Conservation (phyloP, 176 grass and related monocot genomes). For the barley (Hordeum vulgare) region DNA sequence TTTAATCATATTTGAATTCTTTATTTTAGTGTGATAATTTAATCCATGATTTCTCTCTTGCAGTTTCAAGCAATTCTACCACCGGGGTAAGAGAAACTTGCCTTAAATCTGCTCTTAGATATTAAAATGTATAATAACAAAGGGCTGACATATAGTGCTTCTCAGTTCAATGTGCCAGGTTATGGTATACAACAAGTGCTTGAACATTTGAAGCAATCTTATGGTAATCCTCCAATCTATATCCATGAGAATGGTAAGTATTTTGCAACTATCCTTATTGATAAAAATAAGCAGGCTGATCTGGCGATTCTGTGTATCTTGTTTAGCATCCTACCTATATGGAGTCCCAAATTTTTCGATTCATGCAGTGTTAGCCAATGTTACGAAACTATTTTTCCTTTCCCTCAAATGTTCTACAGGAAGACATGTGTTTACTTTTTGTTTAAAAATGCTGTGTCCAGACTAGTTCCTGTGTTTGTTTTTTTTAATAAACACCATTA, state of each 20-base stretch:
- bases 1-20: not conserved
- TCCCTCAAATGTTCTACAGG: not conserved
- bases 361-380: not conserved
- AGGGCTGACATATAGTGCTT: not conserved
- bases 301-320: not conserved
- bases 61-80: slow-evolving; percentile 4
- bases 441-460: not conserved
- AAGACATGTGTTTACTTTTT: not conserved
- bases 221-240: slow-evolving; percentile 32
- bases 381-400: not conserved
- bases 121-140: not conserved
- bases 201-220: slow-evolving; percentile 38
- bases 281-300: not conserved
- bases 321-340: not conserved
- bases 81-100: slow-evolving; percentile 13
- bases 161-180: slow-evolving; percentile 10
- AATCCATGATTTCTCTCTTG: not conserved
- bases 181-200: slow-evolving; percentile 28
- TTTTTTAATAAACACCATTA: not conserved
- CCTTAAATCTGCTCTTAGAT: not conserved
- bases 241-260: slow-evolving; percentile 40
- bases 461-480: not conserved
- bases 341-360: not conserved
- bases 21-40: not conserved
- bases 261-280: not conserved